Evolutionary conservation across 108 stramenopile species (phyloP).

Genomic region (Seminavis robusta): DNA sequence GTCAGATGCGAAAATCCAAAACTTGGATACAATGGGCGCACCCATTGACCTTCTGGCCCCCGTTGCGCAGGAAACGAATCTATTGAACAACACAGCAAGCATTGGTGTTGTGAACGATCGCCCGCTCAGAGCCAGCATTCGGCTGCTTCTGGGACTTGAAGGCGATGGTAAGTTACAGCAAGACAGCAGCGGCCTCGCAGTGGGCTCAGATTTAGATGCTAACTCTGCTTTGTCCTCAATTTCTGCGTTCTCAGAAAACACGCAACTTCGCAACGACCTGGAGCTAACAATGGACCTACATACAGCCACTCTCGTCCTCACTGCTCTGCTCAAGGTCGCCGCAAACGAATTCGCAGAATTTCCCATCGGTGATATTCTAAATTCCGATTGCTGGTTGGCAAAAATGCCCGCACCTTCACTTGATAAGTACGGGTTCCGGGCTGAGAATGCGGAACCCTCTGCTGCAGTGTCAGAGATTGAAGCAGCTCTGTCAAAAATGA

Average conservation of each 20-base stretch:
- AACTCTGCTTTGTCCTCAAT: not conserved
- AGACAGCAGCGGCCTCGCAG: slow-evolving; percentile 9
- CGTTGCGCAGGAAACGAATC: slow-evolving; percentile 26
- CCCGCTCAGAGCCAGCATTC: slow-evolving; percentile 16
- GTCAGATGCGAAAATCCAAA: slow-evolving; percentile 44
- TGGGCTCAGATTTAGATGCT: slow-evolving; percentile 2
- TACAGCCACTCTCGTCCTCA: slow-evolving; percentile 20
- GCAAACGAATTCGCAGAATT: slow-evolving; percentile 46
- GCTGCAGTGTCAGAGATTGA: slow-evolving; percentile 40
- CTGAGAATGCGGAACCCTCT: slow-evolving; percentile 22
- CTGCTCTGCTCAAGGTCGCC: slow-evolving; percentile 41
- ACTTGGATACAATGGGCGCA: slow-evolving; percentile 55
- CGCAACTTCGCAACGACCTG: not conserved
- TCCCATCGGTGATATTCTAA: slow-evolving; percentile 51
- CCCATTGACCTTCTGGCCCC: slow-evolving; percentile 54
- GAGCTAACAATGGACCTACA: slow-evolving; percentile 27
- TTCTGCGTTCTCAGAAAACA: too few species aligned
- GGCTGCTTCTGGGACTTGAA: slow-evolving; percentile 38
- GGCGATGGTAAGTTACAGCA: slow-evolving; percentile 45
- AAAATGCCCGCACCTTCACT: slow-evolving; percentile 58
- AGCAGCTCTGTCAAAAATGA: slow-evolving; percentile 35
- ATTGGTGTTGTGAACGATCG: slow-evolving; percentile 45
- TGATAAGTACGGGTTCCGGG: slow-evolving; percentile 43
- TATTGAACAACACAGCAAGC: slow-evolving; percentile 50
- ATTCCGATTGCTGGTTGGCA: slow-evolving; percentile 77